Evolutionary conservation across 495 filamentous ascomycete species (phyloP).

Genomic region (Penicillium daleae): DNA sequence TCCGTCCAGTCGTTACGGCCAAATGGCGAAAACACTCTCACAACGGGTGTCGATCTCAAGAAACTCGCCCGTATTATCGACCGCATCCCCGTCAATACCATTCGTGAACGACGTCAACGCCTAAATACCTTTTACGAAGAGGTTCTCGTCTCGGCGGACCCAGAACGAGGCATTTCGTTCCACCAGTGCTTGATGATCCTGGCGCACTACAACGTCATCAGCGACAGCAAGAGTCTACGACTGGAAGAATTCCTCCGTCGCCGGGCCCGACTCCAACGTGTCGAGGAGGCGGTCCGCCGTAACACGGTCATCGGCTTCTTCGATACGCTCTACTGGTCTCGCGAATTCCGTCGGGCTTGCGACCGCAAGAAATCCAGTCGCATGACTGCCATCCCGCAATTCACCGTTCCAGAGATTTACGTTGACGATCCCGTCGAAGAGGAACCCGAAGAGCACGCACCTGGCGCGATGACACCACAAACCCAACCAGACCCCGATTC

Average conservation of each 20-base stretch:
- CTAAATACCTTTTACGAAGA: slow-evolving; percentile 97
- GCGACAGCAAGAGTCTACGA: slow-evolving; percentile 90
- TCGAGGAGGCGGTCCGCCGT: slow-evolving; percentile 92
- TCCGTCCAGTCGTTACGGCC: slow-evolving; percentile 22
- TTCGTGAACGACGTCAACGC: slow-evolving; percentile 70
- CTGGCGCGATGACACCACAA: slow-evolving; percentile 28
- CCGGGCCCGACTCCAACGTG: slow-evolving; percentile 84
- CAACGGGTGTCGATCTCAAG: slow-evolving; percentile 76
- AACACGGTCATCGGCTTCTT: slow-evolving; percentile 94
- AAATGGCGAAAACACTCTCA: slow-evolving; percentile 46
- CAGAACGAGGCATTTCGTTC: slow-evolving; percentile 86
- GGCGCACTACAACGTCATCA: slow-evolving; percentile 98
- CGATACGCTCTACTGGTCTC: slow-evolving; percentile 89
- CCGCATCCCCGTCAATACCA: slow-evolving; percentile 72
- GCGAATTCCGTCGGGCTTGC: slow-evolving; percentile 73
- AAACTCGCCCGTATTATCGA: slow-evolving; percentile 75
- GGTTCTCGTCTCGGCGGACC: slow-evolving; percentile 89
- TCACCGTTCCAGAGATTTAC: slow-evolving; percentile 88
- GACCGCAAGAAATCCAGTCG: slow-evolving; percentile 70
- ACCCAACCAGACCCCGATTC: slow-evolving; percentile 24
- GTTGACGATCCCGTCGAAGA: slow-evolving; percentile 68
- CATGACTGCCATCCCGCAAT: slow-evolving; percentile 76
- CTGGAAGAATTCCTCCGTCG: slow-evolving; percentile 95
- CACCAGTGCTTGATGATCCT: slow-evolving; percentile 95
- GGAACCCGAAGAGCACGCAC: slow-evolving; percentile 30